Evolutionary conservation across 2,329 filamentous ascomycete genomes (phyloP).

Genomic region (Phaeosphaeriaceae sp.): DNA sequence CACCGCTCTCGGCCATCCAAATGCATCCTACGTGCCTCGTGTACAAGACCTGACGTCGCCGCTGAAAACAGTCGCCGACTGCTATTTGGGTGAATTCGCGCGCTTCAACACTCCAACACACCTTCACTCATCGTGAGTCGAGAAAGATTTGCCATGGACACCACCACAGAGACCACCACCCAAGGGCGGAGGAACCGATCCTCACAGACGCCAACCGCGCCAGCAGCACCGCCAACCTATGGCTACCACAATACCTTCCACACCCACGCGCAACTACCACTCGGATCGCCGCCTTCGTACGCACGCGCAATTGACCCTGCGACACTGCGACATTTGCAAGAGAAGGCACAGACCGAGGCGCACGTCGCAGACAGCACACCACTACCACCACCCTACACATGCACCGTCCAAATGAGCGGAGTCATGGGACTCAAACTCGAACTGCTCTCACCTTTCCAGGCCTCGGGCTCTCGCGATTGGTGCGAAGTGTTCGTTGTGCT

Average conservation of each 20-base stretch:
- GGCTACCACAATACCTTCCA: slow-evolving; percentile 55
- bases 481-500: slow-evolving; percentile 69
- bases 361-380: slow-evolving; percentile 19
- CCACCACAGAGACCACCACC: slow-evolving; percentile 11
- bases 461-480: slow-evolving; percentile 71
- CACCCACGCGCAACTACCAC: slow-evolving; percentile 42
- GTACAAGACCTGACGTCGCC: slow-evolving; percentile 8
- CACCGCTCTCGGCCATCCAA: slow-evolving; percentile 14
- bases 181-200: slow-evolving; percentile 24
- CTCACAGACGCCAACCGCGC: slow-evolving; percentile 22
- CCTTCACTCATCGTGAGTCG: neutral
- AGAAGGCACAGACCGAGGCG: slow-evolving; percentile 29
- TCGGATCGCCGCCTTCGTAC: slow-evolving; percentile 43
- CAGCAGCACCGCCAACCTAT: slow-evolving; percentile 39
- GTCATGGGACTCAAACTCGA: slow-evolving; percentile 68
- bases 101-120: neutral
- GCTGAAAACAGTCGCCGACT: slow-evolving; percentile 10
- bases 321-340: slow-evolving; percentile 29
- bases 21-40: slow-evolving; percentile 11
- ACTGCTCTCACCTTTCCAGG: slow-evolving; percentile 69
- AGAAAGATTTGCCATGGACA: slow-evolving; percentile 9
- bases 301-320: slow-evolving; percentile 31
- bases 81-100: neutral
- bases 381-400: slow-evolving; percentile 46
- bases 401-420: slow-evolving; percentile 43